These are phyloP conservation scores for Aspergillus chevalieri DNA, from an alignment of 2,329 filamentous ascomycete species.

Conservation along the genomic window DNA sequence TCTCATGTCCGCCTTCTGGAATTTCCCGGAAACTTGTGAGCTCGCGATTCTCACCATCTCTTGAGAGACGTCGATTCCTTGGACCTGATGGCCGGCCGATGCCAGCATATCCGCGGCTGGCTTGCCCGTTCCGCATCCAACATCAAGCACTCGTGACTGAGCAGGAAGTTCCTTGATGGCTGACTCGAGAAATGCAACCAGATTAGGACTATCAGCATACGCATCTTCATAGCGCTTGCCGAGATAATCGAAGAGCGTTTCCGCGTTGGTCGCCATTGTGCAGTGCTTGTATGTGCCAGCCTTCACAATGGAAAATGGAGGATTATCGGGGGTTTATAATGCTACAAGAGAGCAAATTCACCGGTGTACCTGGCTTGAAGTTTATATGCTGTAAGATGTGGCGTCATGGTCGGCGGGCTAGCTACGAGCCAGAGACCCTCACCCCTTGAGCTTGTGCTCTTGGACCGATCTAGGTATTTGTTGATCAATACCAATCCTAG, in stretches of 20 bases:
- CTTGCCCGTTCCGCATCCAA: conserved; percentile 16
- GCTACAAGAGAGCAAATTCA: no score
- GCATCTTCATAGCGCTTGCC: conserved; percentile 12
- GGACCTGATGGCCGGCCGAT: conserved; percentile 7
- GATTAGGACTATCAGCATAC: conserved; percentile 5
- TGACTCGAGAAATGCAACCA: conserved; percentile 3
- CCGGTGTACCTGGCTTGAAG: no score
- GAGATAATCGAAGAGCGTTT: conserved; percentile 9
- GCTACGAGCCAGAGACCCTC: no score
- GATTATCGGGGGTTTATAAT: no score
- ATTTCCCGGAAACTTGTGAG: conserved; percentile 7
- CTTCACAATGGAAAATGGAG: no score
- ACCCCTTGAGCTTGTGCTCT: no score
- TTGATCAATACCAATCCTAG: no score
- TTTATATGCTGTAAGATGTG: no score
- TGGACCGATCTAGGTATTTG: no score
- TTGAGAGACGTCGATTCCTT: conserved; percentile 12
- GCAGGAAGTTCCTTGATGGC: conserved; percentile 2
- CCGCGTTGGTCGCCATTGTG: conserved; percentile 1
- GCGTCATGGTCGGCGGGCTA: no score
- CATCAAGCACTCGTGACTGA: conserved; percentile 9
- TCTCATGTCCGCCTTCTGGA: conserved; percentile 13
- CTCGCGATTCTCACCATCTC: conserved; percentile 12
- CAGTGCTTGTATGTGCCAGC: no score
- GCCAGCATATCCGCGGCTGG: conserved; percentile 10